phyloP scores from a whole-genome alignment of 139 green algal genomes.

The Edaphochlamys debaryana region DNA sequence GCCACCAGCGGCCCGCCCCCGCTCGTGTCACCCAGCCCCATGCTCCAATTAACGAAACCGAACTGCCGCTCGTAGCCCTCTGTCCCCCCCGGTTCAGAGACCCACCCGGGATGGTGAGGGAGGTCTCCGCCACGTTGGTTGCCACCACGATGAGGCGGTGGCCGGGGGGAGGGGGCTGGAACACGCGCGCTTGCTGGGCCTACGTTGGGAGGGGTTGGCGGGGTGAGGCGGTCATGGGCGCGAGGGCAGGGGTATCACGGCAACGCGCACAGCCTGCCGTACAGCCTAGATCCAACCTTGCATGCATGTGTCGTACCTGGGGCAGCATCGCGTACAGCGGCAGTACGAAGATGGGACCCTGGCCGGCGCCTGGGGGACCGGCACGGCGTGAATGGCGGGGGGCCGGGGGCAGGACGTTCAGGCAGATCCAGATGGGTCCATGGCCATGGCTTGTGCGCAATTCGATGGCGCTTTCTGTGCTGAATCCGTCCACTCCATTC shows the following conservation, averaged over 20 bases:
- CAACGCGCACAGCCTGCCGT: no score
- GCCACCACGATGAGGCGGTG: constrained; percentile 92
- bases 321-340: constrained; percentile 97
- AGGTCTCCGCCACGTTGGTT: constrained; percentile 99
- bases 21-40: no score
- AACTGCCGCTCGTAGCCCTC: no score
- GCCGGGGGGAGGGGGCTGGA: constrained; percentile 49
- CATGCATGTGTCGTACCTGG: constrained; percentile 28
- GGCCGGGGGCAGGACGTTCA: no score
- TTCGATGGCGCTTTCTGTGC: no score
- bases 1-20: no score
- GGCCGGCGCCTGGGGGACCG: background rate
- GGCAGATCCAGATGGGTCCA: no score
- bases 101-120: constrained; percentile 93
- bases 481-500: no score
- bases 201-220: background rate
- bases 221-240: background rate
- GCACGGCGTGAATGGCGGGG: background rate
- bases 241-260: background rate
- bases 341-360: constrained; percentile 82
- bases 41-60: no score
- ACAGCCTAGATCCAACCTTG: no score
- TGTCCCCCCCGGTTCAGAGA: no score
- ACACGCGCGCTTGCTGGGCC: constrained; percentile 27
- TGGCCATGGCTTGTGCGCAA: no score